Conservation (phyloP, 2,329 filamentous ascomycete species). For the Hymenoscyphus fructigenus region DNA sequence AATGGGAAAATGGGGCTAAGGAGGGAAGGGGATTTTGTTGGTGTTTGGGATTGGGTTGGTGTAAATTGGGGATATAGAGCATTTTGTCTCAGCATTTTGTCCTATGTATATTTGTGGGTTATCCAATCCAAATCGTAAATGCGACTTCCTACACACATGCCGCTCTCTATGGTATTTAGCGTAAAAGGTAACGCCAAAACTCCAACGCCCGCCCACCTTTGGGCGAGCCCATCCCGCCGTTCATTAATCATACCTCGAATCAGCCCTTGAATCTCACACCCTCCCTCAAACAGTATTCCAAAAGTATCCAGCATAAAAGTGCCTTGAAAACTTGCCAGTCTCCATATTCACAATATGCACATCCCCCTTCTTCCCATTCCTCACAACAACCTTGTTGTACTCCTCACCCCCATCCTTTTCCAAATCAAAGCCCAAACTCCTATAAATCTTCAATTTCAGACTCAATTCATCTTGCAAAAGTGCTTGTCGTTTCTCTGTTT, state of each 20-base stretch:
- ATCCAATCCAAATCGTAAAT: background rate
- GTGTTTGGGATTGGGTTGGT: background rate
- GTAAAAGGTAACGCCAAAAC: conserved; percentile 4
- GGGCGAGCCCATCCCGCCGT: background rate
- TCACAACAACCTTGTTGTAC: conserved; percentile 81
- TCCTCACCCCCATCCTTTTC: conserved; percentile 75
- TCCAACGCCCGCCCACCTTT: background rate
- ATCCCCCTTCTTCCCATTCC: conserved; percentile 84
- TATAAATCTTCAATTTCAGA: conserved; percentile 85
- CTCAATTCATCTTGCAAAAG: conserved; percentile 61
- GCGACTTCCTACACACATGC: background rate
- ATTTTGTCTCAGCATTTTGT: background rate
- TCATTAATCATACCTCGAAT: conserved; percentile 6
- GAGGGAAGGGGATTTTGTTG: background rate
- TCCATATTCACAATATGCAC: conserved; percentile 95
- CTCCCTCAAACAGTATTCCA: conserved; percentile 75
- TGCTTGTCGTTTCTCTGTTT: conserved; percentile 39
- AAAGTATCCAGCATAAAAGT: conserved; percentile 94
- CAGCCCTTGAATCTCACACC: background rate
- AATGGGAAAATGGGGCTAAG: background rate
- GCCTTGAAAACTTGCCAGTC: conserved; percentile 76
- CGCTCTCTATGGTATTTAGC: background rate
- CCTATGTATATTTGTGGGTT: background rate
- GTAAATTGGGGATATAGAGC: background rate
- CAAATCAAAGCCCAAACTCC: conserved; percentile 86